phyloP scores from a whole-genome alignment of 2,329 filamentous ascomycete species.

The Beauveria sp. region DNA sequence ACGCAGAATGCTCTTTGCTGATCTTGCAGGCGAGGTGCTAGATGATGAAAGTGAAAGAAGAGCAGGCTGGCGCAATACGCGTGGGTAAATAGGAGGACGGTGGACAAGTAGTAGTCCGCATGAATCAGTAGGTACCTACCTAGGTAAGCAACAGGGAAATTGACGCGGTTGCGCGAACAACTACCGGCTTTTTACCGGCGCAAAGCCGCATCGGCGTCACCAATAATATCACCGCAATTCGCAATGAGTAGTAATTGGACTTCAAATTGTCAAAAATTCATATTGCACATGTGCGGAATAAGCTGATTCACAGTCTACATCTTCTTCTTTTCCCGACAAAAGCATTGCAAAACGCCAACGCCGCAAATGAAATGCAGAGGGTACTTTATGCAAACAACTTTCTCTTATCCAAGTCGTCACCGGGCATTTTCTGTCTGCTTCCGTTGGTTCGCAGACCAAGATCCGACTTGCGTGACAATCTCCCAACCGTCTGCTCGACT shows the following conservation, averaged over 20 bases:
- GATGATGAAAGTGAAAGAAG: background rate
- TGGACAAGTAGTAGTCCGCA: no score
- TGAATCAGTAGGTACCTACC: no score
- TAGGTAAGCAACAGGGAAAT: no score
- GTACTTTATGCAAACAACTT: slow-evolving; percentile 60
- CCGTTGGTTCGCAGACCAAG: slow-evolving; percentile 66
- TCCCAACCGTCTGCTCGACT: slow-evolving; percentile 65
- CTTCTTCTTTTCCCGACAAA: background rate
- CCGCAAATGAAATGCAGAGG: slow-evolving; percentile 12
- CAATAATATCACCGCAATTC: background rate
- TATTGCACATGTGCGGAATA: background rate
- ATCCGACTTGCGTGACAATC: slow-evolving; percentile 64
- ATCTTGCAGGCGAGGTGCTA: background rate
- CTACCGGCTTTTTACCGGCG: slow-evolving; percentile 6
- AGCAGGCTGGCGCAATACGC: background rate
- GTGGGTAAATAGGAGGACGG: background rate
- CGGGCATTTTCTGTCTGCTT: slow-evolving; percentile 48
- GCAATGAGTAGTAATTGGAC: background rate
- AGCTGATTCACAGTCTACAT: slow-evolving; percentile 6
- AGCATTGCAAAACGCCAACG: slow-evolving; percentile 9
- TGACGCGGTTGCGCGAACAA: background rate
- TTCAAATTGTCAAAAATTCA: background rate
- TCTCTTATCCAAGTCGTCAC: slow-evolving; percentile 67
- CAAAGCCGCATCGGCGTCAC: background rate
- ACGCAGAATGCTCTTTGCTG: background rate